These are phyloP conservation scores for Solanum piurae DNA, from an alignment of 257 asterid genomes.

Conservation along the genomic window DNA sequence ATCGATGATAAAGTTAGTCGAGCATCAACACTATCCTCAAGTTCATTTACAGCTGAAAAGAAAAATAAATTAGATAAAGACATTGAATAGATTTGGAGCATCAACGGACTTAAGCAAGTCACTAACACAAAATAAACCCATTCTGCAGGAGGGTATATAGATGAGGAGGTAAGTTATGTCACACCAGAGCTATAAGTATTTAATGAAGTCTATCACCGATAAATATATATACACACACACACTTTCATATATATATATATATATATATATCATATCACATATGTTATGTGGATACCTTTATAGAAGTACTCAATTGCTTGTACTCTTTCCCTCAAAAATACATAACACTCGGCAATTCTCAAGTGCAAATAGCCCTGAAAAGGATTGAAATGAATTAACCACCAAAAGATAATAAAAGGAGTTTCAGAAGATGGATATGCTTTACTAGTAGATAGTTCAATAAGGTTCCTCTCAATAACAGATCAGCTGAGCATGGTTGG, in stretches of 20 bases:
- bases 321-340: slow-evolving; percentile 27
- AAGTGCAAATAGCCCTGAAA: slow-evolving; percentile 54
- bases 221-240: neutral
- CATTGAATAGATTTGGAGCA: neutral
- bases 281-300: slow-evolving; percentile 28
- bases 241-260: neutral
- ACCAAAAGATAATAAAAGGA: neutral
- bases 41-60: slow-evolving; percentile 44
- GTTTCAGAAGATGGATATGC: neutral
- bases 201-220: neutral
- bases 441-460: neutral
- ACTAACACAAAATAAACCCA: neutral
- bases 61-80: neutral
- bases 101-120: neutral
- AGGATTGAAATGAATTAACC: slow-evolving; percentile 6
- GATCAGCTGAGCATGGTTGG: neutral
- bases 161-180: neutral
- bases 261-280: neutral
- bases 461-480: neutral
- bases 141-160: neutral
- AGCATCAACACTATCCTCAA: slow-evolving; percentile 50
- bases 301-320: slow-evolving; percentile 51
- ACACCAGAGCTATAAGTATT: neutral
- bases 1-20: slow-evolving; percentile 58
- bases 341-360: slow-evolving; percentile 57